phyloP scores from a whole-genome alignment of 495 filamentous ascomycete genomes.

The Podospora bellae-mahoneyi region DNA sequence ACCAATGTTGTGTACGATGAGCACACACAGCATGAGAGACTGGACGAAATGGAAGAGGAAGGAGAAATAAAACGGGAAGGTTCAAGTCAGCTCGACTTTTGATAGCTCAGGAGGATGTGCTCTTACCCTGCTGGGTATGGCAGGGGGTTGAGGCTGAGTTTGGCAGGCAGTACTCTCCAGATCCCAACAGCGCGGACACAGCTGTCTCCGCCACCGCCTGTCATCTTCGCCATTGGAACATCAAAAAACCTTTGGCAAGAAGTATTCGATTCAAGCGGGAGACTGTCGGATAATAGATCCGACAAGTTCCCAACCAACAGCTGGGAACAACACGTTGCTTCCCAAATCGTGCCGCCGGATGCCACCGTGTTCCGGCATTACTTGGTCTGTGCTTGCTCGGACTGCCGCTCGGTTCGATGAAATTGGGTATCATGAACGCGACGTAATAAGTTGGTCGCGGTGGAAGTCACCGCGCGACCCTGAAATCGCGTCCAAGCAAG shows the following conservation, averaged over 20 bases:
- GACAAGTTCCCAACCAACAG: not conserved
- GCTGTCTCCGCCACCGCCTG: not conserved
- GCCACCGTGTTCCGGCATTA: too few species aligned
- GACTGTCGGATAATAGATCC: not conserved
- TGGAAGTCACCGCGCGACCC: too few species aligned
- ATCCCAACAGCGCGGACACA: not conserved
- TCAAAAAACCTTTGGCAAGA: not conserved
- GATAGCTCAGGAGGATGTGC: not conserved
- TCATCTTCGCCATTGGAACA: not conserved
- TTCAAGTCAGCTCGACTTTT: not conserved
- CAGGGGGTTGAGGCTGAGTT: not conserved
- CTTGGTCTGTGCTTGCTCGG: not conserved
- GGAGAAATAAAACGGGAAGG: not conserved
- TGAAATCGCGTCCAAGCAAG: too few species aligned
- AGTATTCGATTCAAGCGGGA: not conserved
- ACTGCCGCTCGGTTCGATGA: not conserved
- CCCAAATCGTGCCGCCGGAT: not conserved
- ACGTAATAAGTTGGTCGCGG: too few species aligned
- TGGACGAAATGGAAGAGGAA: not conserved
- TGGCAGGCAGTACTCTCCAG: not conserved
- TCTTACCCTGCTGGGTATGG: not conserved
- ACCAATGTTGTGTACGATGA: not conserved
- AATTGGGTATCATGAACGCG: too few species aligned
- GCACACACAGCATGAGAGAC: not conserved
- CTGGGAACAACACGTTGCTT: not conserved